phyloP scores from a whole-genome alignment of 257 asterid genomes.

The Solanum megistacrolobum region DNA sequence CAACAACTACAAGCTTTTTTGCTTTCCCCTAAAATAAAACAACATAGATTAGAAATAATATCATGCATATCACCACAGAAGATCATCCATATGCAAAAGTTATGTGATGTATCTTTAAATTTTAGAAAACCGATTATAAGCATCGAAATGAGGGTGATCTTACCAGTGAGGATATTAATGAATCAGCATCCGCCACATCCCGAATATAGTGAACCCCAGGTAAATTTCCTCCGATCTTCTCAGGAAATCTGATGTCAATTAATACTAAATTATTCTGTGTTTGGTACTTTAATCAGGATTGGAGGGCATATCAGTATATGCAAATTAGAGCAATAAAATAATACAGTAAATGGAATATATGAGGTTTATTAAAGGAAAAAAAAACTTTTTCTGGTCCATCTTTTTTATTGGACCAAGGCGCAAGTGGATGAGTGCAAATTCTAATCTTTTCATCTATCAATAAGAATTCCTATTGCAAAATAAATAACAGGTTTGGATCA shows the following conservation, averaged over 20 bases:
- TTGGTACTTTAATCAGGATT: background rate
- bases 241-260: slow-evolving; percentile 65
- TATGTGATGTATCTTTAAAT: background rate
- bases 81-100: background rate
- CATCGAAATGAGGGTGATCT: background rate
- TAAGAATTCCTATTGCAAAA: background rate
- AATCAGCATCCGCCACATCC: slow-evolving; percentile 91
- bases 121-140: background rate
- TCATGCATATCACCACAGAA: background rate
- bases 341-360: background rate
- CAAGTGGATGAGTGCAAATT: background rate
- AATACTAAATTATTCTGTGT: background rate
- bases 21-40: slow-evolving; percentile 54
- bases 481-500: background rate
- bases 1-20: slow-evolving; percentile 75
- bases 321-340: background rate
- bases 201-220: slow-evolving; percentile 90
- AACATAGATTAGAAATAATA: background rate
- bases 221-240: slow-evolving; percentile 82
- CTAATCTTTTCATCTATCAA: background rate
- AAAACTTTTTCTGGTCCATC: background rate
- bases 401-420: background rate
- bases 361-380: background rate
- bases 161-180: slow-evolving; percentile 78
- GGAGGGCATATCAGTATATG: background rate